A percentile compares a stretch with the other conserved stretches of the same genome.
Evolutionary conservation across 2,329 filamentous ascomycete genomes (phyloP).

Genomic region (Pseudopithomyces maydicus): DNA sequence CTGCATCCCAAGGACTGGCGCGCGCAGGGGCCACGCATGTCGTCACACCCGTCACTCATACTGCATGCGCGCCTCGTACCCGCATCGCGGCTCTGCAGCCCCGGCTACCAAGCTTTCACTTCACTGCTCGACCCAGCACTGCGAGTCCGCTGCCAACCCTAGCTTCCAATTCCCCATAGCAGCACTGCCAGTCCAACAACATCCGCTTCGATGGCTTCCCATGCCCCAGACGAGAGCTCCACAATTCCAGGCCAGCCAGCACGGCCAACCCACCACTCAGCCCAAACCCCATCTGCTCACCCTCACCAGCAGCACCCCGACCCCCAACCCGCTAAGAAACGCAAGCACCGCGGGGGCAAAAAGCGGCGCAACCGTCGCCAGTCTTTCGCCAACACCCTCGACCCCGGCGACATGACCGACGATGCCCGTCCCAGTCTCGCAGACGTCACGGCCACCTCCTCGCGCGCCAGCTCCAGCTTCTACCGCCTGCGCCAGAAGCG

Average conservation of each 20-base stretch:
- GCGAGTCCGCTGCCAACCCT: not conserved
- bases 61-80: no score
- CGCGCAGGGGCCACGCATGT: not conserved
- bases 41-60: not conserved
- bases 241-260: not conserved
- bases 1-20: not conserved
- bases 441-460: constrained; percentile 39
- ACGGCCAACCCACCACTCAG: not conserved
- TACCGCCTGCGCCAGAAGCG: constrained; percentile 63
- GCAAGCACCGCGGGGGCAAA: constrained; percentile 76
- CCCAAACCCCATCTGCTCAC: not conserved
- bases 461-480: constrained; percentile 54
- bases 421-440: constrained; percentile 58
- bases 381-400: constrained; percentile 74
- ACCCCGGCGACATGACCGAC: constrained; percentile 57
- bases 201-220: constrained; percentile 1
- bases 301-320: not conserved
- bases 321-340: constrained; percentile 60
- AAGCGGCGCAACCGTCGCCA: constrained; percentile 77
- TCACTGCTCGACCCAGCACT: no score
- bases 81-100: no score
- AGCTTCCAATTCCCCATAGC: no score
- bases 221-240: not conserved
- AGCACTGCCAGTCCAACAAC: not conserved
- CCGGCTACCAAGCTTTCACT: no score